These are phyloP conservation scores for Rhizoctonia solani DNA, from an alignment of 1,284 basidiomycete genomes.

Conservation along the genomic window DNA sequence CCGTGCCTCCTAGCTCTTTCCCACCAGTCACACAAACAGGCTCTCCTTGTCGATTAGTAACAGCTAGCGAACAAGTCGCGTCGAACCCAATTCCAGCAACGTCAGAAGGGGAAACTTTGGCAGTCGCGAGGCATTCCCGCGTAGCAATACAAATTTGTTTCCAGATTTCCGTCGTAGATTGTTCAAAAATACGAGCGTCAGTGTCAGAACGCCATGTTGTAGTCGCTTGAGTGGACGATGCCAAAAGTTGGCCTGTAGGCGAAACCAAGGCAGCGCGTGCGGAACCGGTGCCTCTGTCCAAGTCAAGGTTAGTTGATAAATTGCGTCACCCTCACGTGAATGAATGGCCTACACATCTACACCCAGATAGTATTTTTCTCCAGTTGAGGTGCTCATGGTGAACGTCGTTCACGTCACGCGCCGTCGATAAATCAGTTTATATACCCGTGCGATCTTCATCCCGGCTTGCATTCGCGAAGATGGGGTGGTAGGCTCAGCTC, in stretches of 20 bases:
- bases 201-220: constrained; percentile 81
- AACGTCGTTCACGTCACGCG: too few species aligned
- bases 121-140: constrained; percentile 65
- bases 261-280: constrained; percentile 86
- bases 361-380: constrained; percentile 52
- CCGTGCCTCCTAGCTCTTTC: constrained; percentile 58
- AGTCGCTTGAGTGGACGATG: constrained; percentile 78
- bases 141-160: constrained; percentile 71
- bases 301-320: neutral
- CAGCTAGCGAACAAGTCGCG: constrained; percentile 95
- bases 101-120: constrained; percentile 61
- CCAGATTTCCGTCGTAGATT: constrained; percentile 91
- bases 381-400: too few species aligned
- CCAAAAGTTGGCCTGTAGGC: constrained; percentile 73
- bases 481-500: too few species aligned
- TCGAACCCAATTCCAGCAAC: constrained; percentile 96
- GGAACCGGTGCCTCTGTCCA: constrained; percentile 80
- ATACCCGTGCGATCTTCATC: too few species aligned
- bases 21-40: constrained; percentile 84
- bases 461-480: too few species aligned
- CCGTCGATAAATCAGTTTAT: too few species aligned
- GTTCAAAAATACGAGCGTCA: constrained; percentile 94
- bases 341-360: constrained; percentile 56
- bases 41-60: constrained; percentile 72
- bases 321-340: neutral